Evolutionary conservation across 176 grass and related monocot genomes (phyloP).

Genomic region (Urochloa ruziziensis): DNA sequence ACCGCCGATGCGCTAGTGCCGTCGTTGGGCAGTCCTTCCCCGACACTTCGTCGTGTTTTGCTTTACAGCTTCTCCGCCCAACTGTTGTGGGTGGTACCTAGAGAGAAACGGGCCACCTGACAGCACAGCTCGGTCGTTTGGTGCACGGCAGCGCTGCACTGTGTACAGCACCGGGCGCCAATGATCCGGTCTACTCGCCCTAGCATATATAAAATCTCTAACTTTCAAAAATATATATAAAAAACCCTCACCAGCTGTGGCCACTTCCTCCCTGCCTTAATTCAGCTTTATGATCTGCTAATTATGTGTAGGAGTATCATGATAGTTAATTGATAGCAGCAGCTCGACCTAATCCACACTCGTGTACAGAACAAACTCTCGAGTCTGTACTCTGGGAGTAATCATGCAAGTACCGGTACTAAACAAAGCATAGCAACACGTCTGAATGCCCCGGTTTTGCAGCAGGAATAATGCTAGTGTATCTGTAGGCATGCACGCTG

Average conservation of each 20-base stretch:
- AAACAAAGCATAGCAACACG: neutral
- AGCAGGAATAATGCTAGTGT: neutral
- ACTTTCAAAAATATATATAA: too few relatives aligned
- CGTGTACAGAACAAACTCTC: neutral
- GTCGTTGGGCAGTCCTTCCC: neutral
- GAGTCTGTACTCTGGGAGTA: neutral
- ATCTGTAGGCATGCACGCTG: neutral
- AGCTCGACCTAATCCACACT: constrained; percentile 30
- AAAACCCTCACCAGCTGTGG: constrained; percentile 1
- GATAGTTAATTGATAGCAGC: neutral
- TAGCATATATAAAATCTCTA: neutral
- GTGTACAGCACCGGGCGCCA: neutral
- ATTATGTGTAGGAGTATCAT: neutral
- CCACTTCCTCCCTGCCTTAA: neutral
- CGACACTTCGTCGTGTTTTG: neutral
- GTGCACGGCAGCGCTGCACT: constrained; percentile 1
- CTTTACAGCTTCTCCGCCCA: neutral
- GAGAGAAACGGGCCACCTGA: neutral
- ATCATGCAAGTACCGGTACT: neutral
- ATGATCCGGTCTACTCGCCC: neutral
- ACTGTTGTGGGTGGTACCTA: neutral
- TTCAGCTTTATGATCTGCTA: neutral
- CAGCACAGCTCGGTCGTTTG: constrained; percentile 29
- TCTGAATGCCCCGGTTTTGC: neutral
- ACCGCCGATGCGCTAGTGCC: neutral